Evolutionary conservation across 306 rosid genomes (phyloP).

Genomic region (Sechiopsis laciniata): DNA sequence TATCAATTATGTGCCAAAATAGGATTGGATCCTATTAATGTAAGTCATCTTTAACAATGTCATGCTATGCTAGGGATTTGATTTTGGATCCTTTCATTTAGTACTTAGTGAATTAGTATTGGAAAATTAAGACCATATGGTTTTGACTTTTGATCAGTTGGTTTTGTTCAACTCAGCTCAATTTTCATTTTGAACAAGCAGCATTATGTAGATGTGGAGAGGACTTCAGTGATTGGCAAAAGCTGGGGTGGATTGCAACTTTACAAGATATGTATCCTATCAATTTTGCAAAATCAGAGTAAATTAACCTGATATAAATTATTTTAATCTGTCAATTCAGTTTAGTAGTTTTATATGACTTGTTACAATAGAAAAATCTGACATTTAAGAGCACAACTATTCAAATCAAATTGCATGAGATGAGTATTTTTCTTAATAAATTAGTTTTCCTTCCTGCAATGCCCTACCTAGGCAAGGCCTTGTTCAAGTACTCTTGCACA

Average conservation of each 20-base stretch:
- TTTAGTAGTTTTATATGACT: not conserved
- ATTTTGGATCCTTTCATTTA: constrained; percentile 15
- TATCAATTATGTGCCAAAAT: not conserved
- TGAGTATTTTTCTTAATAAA: not conserved
- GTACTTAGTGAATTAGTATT: not conserved
- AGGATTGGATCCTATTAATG: not conserved
- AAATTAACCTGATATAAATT: not conserved
- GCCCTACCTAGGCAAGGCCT: constrained; percentile 4
- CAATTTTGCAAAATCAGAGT: not conserved
- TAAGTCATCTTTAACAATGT: not conserved
- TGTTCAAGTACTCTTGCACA: not conserved
- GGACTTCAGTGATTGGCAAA: not conserved
- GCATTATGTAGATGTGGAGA: constrained; percentile 3
- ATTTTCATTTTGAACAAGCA: constrained; percentile 13
- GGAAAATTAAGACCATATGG: not conserved
- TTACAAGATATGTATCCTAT: not conserved
- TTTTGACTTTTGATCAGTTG: constrained; percentile 10
- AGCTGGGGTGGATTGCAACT: not conserved
- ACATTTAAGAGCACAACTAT: not conserved
- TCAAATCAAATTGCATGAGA: constrained; percentile 1
- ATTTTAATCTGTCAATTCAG: not conserved
- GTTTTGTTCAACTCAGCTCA: constrained; percentile 7
- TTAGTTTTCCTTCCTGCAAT: not conserved
- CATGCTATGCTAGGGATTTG: constrained; percentile 14
- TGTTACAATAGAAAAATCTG: not conserved